Base-by-base conservation (phyloP, 2,329 filamentous ascomycete genomes). In the Hypomyces perniciosus region DNA sequence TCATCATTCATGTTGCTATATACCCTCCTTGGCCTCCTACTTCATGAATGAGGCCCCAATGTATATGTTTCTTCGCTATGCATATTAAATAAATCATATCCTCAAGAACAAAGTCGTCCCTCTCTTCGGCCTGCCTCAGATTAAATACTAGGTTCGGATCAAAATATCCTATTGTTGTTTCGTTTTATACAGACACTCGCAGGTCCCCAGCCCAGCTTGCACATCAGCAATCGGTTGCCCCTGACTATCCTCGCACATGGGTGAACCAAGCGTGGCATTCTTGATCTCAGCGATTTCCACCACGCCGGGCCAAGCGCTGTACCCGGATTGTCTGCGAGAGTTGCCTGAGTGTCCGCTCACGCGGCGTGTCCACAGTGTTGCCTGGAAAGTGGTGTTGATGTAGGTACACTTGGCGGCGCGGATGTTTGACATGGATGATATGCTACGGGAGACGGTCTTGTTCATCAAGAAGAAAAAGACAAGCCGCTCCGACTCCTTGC, bases 281-380 rank as follows among this genome's bases (percentile, higher is more conserved):
- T 78, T 75, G 29, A 69, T 63, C 64, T 84, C 76, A 48, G 71
- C 68, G 37, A 85, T 67, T 45, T 80, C 74, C 2, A 83, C 74
- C 13, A 79, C 76, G 51, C 74, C 83, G 0, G 81, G 79, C 82
- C 82, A 86, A 5, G 7, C 31, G 9, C 6, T 10, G 33, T 43
- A 33, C 2, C 26, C 35, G 28, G 12, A 39, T 30, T 39, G 10
- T 29, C 43, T 34, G 10, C 43, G 43, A n/a, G 9, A 57, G 57
- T 60, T 42, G 37, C 64, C 56, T 10, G 48, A 53, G 7, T 52
- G 50, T 42, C 53, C 54, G 35, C 59, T 61, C 3, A 65, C 61
- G 3, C 68, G 63, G 1, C 70, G 63, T n/a, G 81, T 85, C 69
- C 84, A 87, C 2, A 88, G 65, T 4, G 73, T 78, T 1, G 74